Evolutionary conservation across 225 moss, liverwort and hornwort genomes (phyloP).

Genomic region (Ulota crispa): DNA sequence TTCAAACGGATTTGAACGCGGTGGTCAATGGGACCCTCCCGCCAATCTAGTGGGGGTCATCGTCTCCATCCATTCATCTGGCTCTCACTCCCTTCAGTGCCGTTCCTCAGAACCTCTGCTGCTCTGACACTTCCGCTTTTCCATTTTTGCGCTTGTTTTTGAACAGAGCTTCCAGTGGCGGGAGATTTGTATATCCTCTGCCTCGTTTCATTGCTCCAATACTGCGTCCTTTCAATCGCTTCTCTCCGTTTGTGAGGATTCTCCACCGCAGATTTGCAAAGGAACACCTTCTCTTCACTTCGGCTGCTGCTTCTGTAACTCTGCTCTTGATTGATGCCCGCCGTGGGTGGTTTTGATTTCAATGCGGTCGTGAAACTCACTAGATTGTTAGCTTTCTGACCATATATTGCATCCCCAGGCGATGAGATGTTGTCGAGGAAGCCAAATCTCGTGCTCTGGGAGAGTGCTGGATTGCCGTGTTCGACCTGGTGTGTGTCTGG

Average conservation of each 20-base stretch:
- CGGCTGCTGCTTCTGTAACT: background rate
- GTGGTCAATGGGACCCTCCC: slow-evolving; percentile 15
- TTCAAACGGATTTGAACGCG: slow-evolving; percentile 32
- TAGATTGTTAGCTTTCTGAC: background rate
- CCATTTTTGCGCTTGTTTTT: slow-evolving; percentile 10
- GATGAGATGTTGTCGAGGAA: background rate
- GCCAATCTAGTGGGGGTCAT: background rate
- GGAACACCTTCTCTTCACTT: background rate
- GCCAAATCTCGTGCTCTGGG: background rate
- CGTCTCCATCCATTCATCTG: background rate
- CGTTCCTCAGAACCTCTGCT: background rate
- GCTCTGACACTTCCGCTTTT: slow-evolving; percentile 8
- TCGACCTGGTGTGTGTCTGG: background rate
- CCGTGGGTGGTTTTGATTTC: background rate
- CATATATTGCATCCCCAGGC: background rate
- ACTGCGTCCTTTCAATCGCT: accelerated
- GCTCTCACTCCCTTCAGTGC: background rate
- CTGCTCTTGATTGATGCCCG: background rate
- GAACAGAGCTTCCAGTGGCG: slow-evolving; percentile 11
- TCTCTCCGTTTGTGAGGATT: background rate
- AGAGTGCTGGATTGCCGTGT: background rate
- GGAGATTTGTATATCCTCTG: background rate
- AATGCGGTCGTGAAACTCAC: background rate
- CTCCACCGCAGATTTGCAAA: background rate
- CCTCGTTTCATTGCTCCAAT: background rate